Evolutionary conservation across 106 monocot genomes (phyloP).

Genomic region (Platanthera guangdongensis): DNA sequence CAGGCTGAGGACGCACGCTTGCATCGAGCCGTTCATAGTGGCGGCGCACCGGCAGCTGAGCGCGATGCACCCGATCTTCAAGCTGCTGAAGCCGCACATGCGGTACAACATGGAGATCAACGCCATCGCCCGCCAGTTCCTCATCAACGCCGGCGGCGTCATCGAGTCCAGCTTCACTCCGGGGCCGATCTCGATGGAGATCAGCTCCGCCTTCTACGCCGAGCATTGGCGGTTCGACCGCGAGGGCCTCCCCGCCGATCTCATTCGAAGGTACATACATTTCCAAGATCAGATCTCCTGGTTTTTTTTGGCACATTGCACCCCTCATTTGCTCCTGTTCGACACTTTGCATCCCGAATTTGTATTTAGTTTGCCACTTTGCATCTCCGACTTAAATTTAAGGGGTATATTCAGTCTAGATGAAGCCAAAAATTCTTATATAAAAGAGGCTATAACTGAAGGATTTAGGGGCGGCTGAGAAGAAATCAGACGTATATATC

Average conservation of each 20-base stretch:
- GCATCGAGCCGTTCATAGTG: conserved; percentile 78
- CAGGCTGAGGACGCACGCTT: conserved; percentile 71
- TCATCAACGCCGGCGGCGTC: conserved; percentile 74
- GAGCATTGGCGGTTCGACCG: conserved; percentile 67
- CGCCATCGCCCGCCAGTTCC: conserved; percentile 70
- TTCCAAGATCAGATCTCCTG: not conserved
- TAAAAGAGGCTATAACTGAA: no score
- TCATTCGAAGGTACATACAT: conserved; percentile 45
- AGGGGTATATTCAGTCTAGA: no score
- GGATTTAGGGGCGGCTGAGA: no score
- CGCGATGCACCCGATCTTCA: conserved; percentile 81
- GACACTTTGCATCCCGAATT: no score
- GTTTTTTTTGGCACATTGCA: not conserved
- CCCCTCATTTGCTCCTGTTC: not conserved
- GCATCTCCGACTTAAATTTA: no score
- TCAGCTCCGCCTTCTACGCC: conserved; percentile 61
- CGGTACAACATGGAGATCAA: conserved; percentile 85
- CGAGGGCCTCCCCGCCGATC: conserved; percentile 82
- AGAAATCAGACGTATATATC: no score
- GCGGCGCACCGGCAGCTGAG: conserved; percentile 74
- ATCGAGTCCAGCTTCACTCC: conserved; percentile 89
- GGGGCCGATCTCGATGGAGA: conserved; percentile 54
- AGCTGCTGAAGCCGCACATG: conserved; percentile 89
- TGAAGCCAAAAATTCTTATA: no score
- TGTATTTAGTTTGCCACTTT: no score